Evolutionary conservation across 345 rosid species (phyloP).

Genomic region (Aquilaria sinensis): DNA sequence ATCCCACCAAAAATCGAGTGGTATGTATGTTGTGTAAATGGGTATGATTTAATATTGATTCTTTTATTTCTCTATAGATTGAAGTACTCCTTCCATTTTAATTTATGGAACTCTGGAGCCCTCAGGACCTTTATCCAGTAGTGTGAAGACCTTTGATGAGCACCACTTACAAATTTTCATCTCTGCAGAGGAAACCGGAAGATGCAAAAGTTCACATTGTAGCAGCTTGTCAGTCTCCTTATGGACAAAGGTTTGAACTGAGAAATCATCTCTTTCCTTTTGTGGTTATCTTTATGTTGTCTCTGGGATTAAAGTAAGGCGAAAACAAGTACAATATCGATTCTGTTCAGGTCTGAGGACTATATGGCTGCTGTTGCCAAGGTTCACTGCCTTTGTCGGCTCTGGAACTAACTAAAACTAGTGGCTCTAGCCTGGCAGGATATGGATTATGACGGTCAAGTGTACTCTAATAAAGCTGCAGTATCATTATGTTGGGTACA

Average conservation of each 20-base stretch:
- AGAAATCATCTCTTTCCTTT: neutral
- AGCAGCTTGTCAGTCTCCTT: constrained; percentile 56
- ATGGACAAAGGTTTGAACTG: constrained; percentile 61
- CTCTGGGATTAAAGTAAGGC: neutral
- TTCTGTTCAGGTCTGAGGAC: constrained; percentile 68
- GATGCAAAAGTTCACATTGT: constrained; percentile 55
- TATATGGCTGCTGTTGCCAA: constrained; percentile 89
- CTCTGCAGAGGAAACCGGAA: constrained; percentile 56
- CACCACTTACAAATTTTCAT: neutral
- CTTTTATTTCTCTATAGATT: too few species aligned
- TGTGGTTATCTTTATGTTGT: neutral
- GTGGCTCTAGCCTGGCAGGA: too few species aligned
- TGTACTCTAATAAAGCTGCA: too few species aligned
- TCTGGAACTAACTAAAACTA: constrained; percentile 33
- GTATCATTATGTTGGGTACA: too few species aligned
- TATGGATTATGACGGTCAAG: too few species aligned
- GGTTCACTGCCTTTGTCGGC: constrained; percentile 66
- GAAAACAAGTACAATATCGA: neutral
- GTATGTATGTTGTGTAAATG: too few species aligned
- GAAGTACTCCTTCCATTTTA: neutral
- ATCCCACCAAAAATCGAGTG: too few species aligned
- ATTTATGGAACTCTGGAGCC: too few species aligned
- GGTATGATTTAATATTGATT: too few species aligned
- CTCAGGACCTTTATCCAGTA: neutral
- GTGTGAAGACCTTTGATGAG: neutral